These are phyloP conservation scores for Pueraria montana DNA, from an alignment of 306 rosid genomes.

Conservation along the genomic window DNA sequence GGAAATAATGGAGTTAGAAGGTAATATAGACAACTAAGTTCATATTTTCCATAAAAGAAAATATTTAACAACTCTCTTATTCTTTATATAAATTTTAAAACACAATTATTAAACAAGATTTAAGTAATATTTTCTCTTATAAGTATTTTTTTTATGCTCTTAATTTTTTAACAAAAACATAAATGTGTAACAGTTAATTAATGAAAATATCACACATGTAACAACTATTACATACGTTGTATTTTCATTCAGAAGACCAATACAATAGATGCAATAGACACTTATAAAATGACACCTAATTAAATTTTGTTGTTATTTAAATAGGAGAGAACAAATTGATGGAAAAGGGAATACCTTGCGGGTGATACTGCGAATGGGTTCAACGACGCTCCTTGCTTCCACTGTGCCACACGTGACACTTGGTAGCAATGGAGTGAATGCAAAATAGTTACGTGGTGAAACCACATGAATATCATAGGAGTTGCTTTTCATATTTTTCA, in stretches of 20 bases:
- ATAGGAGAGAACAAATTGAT: not conserved
- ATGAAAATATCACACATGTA: not conserved
- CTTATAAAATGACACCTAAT: not conserved
- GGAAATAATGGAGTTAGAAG: not conserved
- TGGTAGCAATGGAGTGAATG: constrained; percentile 93
- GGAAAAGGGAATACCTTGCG: constrained; percentile 59
- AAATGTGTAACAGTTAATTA: not conserved
- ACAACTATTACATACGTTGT: too few relatives aligned
- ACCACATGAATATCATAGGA: constrained; percentile 83
- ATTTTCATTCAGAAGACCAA: too few relatives aligned
- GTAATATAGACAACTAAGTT: not conserved
- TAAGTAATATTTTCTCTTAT: not conserved
- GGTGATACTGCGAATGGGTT: constrained; percentile 83
- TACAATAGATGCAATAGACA: too few relatives aligned
- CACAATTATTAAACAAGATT: not conserved
- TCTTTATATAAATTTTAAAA: not conserved
- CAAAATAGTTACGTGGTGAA: constrained; percentile 95
- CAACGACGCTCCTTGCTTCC: constrained; percentile 93
- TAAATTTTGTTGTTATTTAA: not conserved
- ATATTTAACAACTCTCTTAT: not conserved
- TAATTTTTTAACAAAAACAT: not conserved
- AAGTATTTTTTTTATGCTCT: not conserved
- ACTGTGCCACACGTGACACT: constrained; percentile 95
- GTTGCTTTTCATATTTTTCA: constrained; percentile 67
- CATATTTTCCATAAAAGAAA: not conserved